Percentiles rank a stretch among this genome's conserved stretches.
These are phyloP conservation scores for Leishmania guyanensis DNA, from an alignment of 208 protist species.

Conservation along the genomic window DNA sequence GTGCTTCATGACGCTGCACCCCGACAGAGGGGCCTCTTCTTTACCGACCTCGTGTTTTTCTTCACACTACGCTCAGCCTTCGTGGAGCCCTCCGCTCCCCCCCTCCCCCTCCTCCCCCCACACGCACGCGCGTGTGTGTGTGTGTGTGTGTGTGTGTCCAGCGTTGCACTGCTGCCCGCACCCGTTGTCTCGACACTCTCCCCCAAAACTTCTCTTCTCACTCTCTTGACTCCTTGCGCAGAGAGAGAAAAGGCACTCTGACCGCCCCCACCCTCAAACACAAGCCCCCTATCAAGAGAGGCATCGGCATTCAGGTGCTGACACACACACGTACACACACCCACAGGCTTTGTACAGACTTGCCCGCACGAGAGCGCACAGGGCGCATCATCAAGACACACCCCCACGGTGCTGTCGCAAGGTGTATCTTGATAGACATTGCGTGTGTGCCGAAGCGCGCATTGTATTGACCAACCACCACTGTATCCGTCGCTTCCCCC, in stretches of 20 bases:
- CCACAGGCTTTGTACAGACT: not conserved
- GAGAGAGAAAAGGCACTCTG: not conserved
- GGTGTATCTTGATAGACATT: no score
- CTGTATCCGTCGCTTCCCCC: not conserved
- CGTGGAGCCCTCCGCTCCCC: not conserved
- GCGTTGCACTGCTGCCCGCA: not conserved
- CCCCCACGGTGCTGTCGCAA: not conserved
- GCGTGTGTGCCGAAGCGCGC: not conserved
- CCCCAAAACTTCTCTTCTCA: not conserved
- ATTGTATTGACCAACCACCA: conserved; percentile 7
- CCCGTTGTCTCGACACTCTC: not conserved
- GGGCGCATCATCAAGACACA: not conserved
- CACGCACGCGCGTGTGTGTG: not conserved
- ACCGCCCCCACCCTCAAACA: not conserved
- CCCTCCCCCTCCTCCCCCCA: not conserved
- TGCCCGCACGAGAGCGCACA: not conserved
- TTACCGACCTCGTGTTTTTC: not conserved
- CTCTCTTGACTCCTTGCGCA: not conserved
- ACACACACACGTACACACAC: not conserved
- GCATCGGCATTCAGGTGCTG: not conserved
- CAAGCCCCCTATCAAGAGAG: not conserved
- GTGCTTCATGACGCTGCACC: not conserved
- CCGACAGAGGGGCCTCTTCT: not conserved
- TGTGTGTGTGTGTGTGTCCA: not conserved
- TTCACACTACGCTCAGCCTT: not conserved